Evolutionary conservation across 768 basidiomycete genomes (phyloP), one percentile per base, ranked within the genome.

Genomic region (Scleroderma citrinum): DNA sequence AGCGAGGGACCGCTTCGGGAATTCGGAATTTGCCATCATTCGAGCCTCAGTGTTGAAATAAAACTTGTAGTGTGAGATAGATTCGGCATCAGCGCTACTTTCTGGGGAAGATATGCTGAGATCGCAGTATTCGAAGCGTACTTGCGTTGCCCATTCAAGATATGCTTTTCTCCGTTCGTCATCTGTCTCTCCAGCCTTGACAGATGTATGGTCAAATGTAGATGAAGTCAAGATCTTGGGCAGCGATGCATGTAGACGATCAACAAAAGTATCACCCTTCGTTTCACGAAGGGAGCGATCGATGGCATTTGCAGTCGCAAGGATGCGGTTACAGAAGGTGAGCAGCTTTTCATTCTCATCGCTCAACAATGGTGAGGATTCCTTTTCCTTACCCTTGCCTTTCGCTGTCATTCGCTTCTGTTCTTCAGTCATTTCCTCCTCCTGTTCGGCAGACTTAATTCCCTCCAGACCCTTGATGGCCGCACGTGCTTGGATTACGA

Each of bases 91-190:
- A 3, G 71, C 64, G 30, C 62, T 60, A 48, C 55, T 16, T 20
- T 55, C 67, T 47, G 47, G 39, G 44, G 49, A 44, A 10, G 76
- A 69, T 23, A 87, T 62, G 1, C 82, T 77, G 54, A 96, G 74
- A 67, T 96, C 92, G 62, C 91, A 93, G 61, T 96, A 95, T 65
- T 94, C 89, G 69, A 96, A 97, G 45, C 92, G 76, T 21, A 79
- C 78, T 54, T 63, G 73, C 10, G 74, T 87, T 5, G 89, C 91
- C 93, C 94, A 97, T 35, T 86, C 79, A 47, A 87, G 60, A 64
- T 97, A 96, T 7, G 76, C 74, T 61, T 82, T 83, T 56, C 73
- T 72, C 2, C 81, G 73, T 24, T 76, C 77, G 61, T 86, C 88
- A 37, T 89, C 84, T 2, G 84, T 82, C 7, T 72, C 63, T 31